Percentiles rank a stretch among this genome's conserved stretches.
Conservation (phyloP, 2,329 filamentous ascomycete genomes). For the Xylaria digitata region DNA sequence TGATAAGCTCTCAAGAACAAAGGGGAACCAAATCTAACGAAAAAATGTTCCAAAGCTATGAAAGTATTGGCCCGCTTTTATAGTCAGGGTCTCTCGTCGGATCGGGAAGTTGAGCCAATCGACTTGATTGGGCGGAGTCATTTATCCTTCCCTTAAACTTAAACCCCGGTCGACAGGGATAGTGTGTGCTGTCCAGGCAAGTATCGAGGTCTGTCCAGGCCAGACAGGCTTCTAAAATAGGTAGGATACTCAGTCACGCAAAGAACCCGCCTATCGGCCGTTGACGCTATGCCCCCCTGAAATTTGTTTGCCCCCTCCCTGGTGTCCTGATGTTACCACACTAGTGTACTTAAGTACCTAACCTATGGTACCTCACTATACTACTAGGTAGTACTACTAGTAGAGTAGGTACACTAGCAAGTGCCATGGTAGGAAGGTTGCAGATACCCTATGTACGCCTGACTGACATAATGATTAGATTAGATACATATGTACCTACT, state of each 20-base stretch:
- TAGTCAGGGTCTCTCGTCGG: slow-evolving; percentile 5
- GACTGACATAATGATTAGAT: neutral
- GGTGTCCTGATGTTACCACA: neutral
- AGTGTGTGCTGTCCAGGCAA: slow-evolving; percentile 18
- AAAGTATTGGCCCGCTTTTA: slow-evolving; percentile 23
- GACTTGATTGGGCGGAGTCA: slow-evolving; percentile 28
- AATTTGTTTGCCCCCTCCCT: slow-evolving; percentile 25
- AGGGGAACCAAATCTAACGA: no score
- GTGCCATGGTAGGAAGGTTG: neutral
- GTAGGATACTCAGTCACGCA: slow-evolving; percentile 32
- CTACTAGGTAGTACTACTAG: no score
- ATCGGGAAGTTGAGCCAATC: slow-evolving; percentile 34
- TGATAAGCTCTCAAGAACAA: no score
- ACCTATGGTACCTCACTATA: no score
- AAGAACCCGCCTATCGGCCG: slow-evolving; percentile 18
- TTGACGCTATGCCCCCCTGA: slow-evolving; percentile 34
- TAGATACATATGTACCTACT: no score
- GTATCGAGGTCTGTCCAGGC: no score
- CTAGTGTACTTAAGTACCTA: no score
- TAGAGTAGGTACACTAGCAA: no score
- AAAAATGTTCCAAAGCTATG: neutral
- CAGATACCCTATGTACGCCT: neutral
- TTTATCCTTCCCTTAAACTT: slow-evolving; percentile 20
- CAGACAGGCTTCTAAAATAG: slow-evolving; percentile 25
- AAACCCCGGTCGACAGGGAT: slow-evolving; percentile 29